Conservation (phyloP, 805 yeast genomes). For the Candida coquimbonensis region DNA sequence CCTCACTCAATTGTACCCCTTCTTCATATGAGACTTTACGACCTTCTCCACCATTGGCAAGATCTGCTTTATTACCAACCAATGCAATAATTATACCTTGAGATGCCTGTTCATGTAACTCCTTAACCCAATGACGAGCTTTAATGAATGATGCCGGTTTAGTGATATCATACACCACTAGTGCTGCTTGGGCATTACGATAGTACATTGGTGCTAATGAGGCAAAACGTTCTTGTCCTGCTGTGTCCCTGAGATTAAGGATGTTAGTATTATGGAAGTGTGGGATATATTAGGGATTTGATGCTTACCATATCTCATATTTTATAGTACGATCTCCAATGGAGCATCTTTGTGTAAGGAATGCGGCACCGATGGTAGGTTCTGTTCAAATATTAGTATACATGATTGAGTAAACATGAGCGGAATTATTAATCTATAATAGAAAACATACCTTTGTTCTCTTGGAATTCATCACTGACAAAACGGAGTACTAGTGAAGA, state of each 20-base stretch:
- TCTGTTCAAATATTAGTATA: slow-evolving; percentile 33
- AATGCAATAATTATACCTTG: slow-evolving; percentile 87
- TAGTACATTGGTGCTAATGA: slow-evolving; percentile 95
- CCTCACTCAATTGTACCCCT: slow-evolving; percentile 82
- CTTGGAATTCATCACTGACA: slow-evolving; percentile 93
- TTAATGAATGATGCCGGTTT: slow-evolving; percentile 91
- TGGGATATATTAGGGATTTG: too few relatives aligned
- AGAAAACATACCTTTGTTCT: slow-evolving; percentile 54
- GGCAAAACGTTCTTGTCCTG: slow-evolving; percentile 97
- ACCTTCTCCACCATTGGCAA: slow-evolving; percentile 51
- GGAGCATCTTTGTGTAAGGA: slow-evolving; percentile 86
- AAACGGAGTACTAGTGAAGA: slow-evolving; percentile 87
- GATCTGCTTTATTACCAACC: slow-evolving; percentile 88
- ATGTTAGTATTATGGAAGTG: too few relatives aligned
- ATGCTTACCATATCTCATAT: slow-evolving; percentile 69
- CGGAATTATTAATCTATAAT: neutral
- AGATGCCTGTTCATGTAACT: slow-evolving; percentile 91
- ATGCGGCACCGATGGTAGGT: slow-evolving; percentile 98
- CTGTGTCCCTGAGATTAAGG: slow-evolving; percentile 57
- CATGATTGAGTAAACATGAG: neutral
- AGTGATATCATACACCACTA: slow-evolving; percentile 92
- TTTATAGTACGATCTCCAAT: slow-evolving; percentile 83
- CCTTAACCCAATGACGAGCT: slow-evolving; percentile 98
- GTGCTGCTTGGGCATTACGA: slow-evolving; percentile 94
- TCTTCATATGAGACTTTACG: slow-evolving; percentile 83